Percentiles rank a stretch among this genome's conserved stretches.
Evolutionary conservation across 768 basidiomycete genomes (phyloP).

Genomic region (Pleurotus cornucopiae): DNA sequence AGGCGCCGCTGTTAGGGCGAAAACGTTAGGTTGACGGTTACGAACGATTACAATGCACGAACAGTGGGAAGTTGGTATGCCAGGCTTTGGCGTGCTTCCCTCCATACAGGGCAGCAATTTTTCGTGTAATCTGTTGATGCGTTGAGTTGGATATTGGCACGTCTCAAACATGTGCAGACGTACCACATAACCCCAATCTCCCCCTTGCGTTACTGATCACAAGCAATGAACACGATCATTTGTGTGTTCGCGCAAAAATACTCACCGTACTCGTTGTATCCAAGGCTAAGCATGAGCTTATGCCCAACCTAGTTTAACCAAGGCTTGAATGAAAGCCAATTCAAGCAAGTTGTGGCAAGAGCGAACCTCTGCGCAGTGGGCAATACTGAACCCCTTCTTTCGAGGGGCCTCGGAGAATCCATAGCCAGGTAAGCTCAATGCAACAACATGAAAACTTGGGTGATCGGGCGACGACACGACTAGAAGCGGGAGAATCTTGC

Average conservation of each 20-base stretch:
- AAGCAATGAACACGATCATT: background rate
- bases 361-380: conserved; percentile 45
- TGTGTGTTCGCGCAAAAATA: background rate
- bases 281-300: conserved; percentile 44
- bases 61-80: conserved; percentile 48
- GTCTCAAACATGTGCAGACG: background rate
- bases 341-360: background rate
- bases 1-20: background rate
- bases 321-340: background rate
- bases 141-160: too few relatives aligned
- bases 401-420: conserved; percentile 57
- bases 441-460: conserved; percentile 65
- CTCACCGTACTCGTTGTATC: conserved; percentile 43
- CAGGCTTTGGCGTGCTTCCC: conserved; percentile 43
- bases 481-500: conserved; percentile 54
- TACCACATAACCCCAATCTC: conserved; percentile 21
- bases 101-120: conserved; percentile 25
- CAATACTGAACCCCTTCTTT: conserved; percentile 41
- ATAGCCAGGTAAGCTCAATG: conserved; percentile 53
- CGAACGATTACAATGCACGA: background rate
- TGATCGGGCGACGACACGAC: conserved; percentile 33
- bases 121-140: conserved; percentile 20
- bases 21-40: background rate
- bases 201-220: conserved; percentile 39
- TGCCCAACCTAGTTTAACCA: conserved; percentile 30